Evolutionary conservation across 2,329 filamentous ascomycete genomes (phyloP).

Genomic region (Daldinia eschscholtzii): DNA sequence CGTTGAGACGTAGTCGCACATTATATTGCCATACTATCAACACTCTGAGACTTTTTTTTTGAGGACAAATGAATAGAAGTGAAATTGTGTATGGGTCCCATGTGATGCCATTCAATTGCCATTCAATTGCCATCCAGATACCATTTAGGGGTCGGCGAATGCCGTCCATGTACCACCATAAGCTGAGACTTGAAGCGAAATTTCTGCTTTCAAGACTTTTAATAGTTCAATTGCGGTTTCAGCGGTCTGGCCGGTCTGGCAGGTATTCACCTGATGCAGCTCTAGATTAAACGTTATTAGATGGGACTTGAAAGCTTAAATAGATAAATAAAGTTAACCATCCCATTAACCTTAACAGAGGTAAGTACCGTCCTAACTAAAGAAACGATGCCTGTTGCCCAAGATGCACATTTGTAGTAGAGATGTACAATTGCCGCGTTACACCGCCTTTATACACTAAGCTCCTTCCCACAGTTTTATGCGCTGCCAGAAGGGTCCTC

Average conservation of each 20-base stretch:
- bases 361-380: background rate
- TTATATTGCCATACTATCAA: slow-evolving; percentile 10
- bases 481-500: slow-evolving; percentile 36
- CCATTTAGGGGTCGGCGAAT: background rate
- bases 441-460: slow-evolving; percentile 32
- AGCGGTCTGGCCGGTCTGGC: background rate
- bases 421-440: slow-evolving; percentile 13
- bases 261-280: background rate
- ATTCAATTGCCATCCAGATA: background rate
- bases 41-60: background rate
- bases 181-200: background rate
- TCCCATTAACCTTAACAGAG: background rate
- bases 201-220: background rate
- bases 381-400: background rate
- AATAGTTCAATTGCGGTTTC: background rate
- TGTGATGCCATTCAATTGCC: slow-evolving; percentile 1
- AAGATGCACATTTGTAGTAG: background rate
- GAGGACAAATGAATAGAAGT: background rate
- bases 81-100: background rate
- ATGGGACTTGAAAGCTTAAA: background rate
- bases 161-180: background rate
- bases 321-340: background rate
- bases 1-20: slow-evolving; percentile 4
- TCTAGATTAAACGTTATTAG: background rate
- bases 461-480: background rate